A percentile compares a stretch with the other conserved stretches of the same genome.
phyloP scores from a whole-genome alignment of 805 yeast species.

The Saccharomycopsis fermentans region DNA sequence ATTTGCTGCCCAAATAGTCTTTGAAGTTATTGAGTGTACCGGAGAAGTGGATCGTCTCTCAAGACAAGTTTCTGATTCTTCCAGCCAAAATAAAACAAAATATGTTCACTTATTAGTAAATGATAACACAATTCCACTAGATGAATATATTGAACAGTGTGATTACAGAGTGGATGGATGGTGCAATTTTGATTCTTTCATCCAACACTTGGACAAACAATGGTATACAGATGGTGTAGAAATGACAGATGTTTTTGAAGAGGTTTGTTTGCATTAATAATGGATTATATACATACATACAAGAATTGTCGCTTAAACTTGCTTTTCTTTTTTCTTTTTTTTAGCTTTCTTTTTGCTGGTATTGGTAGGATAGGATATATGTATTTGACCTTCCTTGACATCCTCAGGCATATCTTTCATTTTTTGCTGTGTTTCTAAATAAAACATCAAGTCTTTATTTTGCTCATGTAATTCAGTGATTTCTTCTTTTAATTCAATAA shows the following conservation, averaged over 20 bases:
- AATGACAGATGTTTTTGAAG: neutral
- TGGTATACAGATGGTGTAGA: constrained; percentile 9
- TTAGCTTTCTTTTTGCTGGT: constrained; percentile 10
- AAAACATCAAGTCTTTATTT: constrained; percentile 72
- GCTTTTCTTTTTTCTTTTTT: constrained; percentile 15
- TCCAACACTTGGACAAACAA: constrained; percentile 12
- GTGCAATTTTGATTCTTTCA: constrained; percentile 17
- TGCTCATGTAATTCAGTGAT: constrained; percentile 50
- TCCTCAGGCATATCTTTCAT: constrained; percentile 63
- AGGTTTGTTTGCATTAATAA: neutral
- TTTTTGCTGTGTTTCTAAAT: constrained; percentile 60
- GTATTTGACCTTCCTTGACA: constrained; percentile 58
- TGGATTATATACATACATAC: neutral
- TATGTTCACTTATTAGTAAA: constrained; percentile 19
- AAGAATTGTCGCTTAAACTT: neutral
- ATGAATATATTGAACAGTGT: constrained; percentile 14
- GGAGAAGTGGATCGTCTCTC: constrained; percentile 15
- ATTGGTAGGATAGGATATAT: constrained; percentile 26
- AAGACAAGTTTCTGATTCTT: neutral
- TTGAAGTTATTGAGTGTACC: constrained; percentile 19
- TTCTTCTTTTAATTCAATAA: constrained; percentile 25
- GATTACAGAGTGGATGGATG: constrained; percentile 20
- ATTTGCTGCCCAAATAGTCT: constrained; percentile 16
- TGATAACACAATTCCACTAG: constrained; percentile 18
- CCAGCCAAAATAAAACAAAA: neutral